These are phyloP conservation scores for Fusarium lateritium DNA, from an alignment of 2,329 filamentous ascomycete genomes.

Conservation along the genomic window DNA sequence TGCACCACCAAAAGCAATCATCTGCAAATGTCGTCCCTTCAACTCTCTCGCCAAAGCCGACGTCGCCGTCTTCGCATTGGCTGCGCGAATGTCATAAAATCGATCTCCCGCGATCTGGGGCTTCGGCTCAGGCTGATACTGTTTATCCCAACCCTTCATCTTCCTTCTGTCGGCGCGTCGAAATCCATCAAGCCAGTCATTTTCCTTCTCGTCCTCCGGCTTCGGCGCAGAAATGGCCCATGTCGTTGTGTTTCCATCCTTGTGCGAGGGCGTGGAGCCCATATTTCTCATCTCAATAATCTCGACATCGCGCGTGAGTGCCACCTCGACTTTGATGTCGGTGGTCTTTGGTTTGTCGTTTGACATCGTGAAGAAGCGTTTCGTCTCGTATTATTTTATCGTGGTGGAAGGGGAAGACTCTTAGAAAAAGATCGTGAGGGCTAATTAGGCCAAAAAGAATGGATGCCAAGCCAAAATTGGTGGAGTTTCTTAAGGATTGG, in stretches of 20 bases:
- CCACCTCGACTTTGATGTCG: constrained; percentile 41
- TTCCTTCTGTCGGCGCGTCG: constrained; percentile 40
- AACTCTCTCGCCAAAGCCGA: constrained; percentile 82
- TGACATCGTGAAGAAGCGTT: constrained; percentile 13
- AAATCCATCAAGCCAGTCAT: constrained; percentile 45
- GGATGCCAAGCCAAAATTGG: constrained; percentile 18
- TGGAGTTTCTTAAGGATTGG: constrained; percentile 17
- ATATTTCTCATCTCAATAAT: constrained; percentile 37
- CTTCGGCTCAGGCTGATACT: constrained; percentile 35
- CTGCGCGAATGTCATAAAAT: constrained; percentile 69
- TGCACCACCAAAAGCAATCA: constrained; percentile 96
- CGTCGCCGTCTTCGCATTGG: constrained; percentile 81
- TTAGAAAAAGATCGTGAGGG: constrained; percentile 6
- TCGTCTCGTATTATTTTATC: constrained; percentile 10
- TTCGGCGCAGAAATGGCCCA: constrained; percentile 34
- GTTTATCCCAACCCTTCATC: constrained; percentile 43
- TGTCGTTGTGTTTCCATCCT: constrained; percentile 20
- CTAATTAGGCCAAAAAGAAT: neutral
- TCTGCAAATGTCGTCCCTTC: constrained; percentile 90
- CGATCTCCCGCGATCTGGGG: constrained; percentile 53
- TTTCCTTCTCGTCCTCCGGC: constrained; percentile 14
- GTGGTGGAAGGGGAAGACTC: neutral
- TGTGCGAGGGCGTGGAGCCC: constrained; percentile 10
- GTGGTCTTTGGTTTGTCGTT: constrained; percentile 37
- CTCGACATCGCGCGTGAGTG: constrained; percentile 37